phyloP scores from a whole-genome alignment of 2,329 filamentous ascomycete species.

The Fusarium scirpi region DNA sequence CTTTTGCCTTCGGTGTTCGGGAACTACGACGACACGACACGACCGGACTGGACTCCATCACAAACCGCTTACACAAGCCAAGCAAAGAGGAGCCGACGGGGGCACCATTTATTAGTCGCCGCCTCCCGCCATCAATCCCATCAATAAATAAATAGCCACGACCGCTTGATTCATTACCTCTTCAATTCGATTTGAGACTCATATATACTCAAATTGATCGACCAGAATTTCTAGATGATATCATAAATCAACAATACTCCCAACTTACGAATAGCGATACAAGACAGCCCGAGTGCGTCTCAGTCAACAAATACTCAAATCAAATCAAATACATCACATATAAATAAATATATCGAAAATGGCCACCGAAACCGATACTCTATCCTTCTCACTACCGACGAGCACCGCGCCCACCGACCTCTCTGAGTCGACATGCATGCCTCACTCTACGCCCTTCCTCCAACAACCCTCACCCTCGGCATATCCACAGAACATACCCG shows the following conservation, averaged over 20 bases:
- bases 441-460: constrained; percentile 28
- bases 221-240: constrained; percentile 28
- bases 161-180: background rate
- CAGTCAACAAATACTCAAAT: background rate
- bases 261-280: background rate
- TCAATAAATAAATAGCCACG: constrained; percentile 1
- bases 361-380: constrained; percentile 51
- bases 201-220: background rate
- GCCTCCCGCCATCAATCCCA: constrained; percentile 18
- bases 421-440: constrained; percentile 47
- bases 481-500: constrained; percentile 28
- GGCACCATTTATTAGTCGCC: constrained; percentile 27
- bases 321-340: background rate
- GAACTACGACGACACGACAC: constrained; percentile 23
- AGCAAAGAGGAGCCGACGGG: constrained; percentile 17
- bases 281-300: constrained; percentile 27
- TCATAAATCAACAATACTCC: constrained; percentile 13
- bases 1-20: constrained; percentile 35
- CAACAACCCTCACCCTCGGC: constrained; percentile 30
- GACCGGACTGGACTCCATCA: constrained; percentile 13
- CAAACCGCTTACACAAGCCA: constrained; percentile 39
- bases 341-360: constrained; percentile 33
- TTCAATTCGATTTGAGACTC: background rate
- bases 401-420: constrained; percentile 51
- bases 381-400: constrained; percentile 50